A percentile compares a stretch with the other conserved stretches of the same genome.
Evolutionary conservation across 2,329 filamentous ascomycete genomes (phyloP).

Genomic region (Diplodia scrobiculata): DNA sequence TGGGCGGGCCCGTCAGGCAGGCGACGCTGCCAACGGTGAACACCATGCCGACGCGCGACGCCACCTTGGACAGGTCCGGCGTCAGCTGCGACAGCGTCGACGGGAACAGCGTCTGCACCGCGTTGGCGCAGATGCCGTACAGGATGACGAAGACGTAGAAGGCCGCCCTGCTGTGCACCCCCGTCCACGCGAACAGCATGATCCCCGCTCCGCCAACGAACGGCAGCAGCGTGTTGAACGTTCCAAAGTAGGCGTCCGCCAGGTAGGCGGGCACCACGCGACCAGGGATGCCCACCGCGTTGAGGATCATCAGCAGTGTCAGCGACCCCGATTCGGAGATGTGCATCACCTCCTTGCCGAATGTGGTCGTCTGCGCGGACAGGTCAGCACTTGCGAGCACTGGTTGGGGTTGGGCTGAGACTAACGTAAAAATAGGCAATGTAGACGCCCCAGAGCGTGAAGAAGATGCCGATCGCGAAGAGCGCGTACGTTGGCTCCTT

Average conservation of each 20-base stretch:
- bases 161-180: neutral
- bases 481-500: conserved; percentile 56
- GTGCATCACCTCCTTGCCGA: conserved; percentile 36
- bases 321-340: conserved; percentile 52
- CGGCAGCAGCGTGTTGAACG: neutral
- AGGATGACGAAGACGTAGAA: neutral
- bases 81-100: neutral
- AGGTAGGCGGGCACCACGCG: conserved; percentile 43
- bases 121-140: conserved; percentile 1
- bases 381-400: no score
- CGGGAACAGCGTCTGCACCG: conserved; percentile 1
- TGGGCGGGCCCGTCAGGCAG: conserved; percentile 3
- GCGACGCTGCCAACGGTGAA: neutral
- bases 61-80: neutral
- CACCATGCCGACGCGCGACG: neutral
- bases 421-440: conserved; percentile 59
- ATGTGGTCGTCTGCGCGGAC: no score
- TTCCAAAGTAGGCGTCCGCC: neutral
- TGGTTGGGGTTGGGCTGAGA: no score
- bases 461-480: conserved; percentile 49
- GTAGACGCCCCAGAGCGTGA: conserved; percentile 55
- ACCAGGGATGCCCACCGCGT: conserved; percentile 55
- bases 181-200: neutral
- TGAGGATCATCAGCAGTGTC: conserved; percentile 56
- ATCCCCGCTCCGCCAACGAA: neutral